A percentile compares a stretch with the other conserved stretches of the same genome.
phyloP scores from a whole-genome alignment of 306 rosid genomes.

The Ormosia emarginata region DNA sequence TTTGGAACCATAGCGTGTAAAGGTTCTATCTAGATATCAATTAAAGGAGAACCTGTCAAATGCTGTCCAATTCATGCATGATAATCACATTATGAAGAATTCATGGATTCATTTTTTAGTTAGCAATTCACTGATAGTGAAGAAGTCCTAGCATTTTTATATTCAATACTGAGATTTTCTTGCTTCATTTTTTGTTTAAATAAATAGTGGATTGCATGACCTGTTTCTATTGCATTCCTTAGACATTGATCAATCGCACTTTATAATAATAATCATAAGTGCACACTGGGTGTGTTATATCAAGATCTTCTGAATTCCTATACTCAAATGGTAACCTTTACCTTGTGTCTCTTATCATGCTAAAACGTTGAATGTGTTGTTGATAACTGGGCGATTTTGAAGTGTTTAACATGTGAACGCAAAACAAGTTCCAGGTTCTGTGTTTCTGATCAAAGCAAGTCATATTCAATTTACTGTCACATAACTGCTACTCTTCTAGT shows the following conservation, averaged over 20 bases:
- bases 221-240: neutral
- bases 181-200: neutral
- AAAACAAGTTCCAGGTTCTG: neutral
- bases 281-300: neutral
- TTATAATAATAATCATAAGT: neutral
- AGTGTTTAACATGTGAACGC: neutral
- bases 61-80: constrained; percentile 31
- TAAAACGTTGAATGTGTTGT: constrained; percentile 4
- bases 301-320: neutral
- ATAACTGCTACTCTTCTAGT: neutral
- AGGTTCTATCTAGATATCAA: constrained; percentile 20
- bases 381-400: neutral
- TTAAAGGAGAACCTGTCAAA: constrained; percentile 17
- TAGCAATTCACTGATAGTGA: neutral
- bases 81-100: no score
- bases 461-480: constrained; percentile 2
- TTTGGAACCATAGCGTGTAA: constrained; percentile 6
- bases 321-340: neutral
- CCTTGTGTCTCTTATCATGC: constrained; percentile 6
- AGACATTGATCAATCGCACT: neutral
- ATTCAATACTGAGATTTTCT: neutral
- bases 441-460: neutral
- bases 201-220: neutral
- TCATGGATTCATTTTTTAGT: constrained; percentile 11
- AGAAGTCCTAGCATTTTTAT: neutral